Base-by-base conservation (phyloP, 129 eudicot genomes). In the Cynara cardunculus region DNA sequence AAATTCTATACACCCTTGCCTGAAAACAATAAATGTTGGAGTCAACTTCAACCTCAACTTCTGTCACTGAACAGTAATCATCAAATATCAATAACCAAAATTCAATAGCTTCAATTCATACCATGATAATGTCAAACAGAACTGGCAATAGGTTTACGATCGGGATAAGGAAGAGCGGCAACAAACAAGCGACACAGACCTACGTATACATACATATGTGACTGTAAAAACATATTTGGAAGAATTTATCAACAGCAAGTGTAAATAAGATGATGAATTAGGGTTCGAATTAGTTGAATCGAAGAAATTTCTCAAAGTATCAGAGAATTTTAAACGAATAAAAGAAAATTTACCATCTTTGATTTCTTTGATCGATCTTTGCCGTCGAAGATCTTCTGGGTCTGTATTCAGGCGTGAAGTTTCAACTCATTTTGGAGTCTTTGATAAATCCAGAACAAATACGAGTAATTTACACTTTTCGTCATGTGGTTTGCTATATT, bases 151-250 rank as follows among this genome's bases (percentile, higher is more conserved):
- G 77, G 81, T 91, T 91, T 75, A 91, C 90, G 62, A 91, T 88
- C 41, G 97, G 97, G 32, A 91, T 86, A 70, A 91, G 94, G 84
- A 91, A 91, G 9, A 91, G 88, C 77, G 97, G 97, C 84, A 91
- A 78, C 87, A 91, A 81, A 81, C 97, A 91, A 73, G 87, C 89
- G 62, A 91, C 19, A 80, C 94, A 90, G 24, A 90, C 94, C 94
- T 89, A 65, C 25, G 12, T 21, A 25, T 25, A 44, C 73, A 78
- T 7, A 73, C 13, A 67, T 26, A 22, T 28, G 16, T 35, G 2
- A 53, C 7, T 53, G 64, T 53, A 53, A 3, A 18, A 16, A 5
- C n/a, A 21, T 31, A 31, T 18, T 31, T 22, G 46, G 46, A 31
- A 30, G 49, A 31, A 70, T 31, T 69, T n/a, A 70, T 70, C 49